phyloP scores from a whole-genome alignment of 2,329 filamentous ascomycete genomes.

The Aspergillus sp. region DNA sequence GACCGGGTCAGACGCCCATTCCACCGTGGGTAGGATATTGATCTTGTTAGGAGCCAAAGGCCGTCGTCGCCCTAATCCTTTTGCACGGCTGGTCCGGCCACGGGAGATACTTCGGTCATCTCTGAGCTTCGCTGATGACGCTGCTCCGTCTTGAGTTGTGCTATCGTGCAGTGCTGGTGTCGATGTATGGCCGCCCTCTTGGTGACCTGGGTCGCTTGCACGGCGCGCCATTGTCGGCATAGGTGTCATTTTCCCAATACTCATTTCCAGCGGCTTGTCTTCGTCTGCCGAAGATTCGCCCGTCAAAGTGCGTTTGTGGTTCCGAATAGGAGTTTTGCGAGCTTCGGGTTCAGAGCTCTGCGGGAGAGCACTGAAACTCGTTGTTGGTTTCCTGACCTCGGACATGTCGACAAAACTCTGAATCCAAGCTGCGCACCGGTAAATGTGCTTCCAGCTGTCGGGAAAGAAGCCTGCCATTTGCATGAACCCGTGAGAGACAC shows the following conservation, averaged over 20 bases:
- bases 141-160: conserved; percentile 4
- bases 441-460: conserved; percentile 86
- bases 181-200: not conserved
- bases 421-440: conserved; percentile 80
- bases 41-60: conserved; percentile 27
- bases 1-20: conserved; percentile 27
- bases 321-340: conserved; percentile 29
- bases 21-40: conserved; percentile 19
- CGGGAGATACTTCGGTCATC: conserved; percentile 15
- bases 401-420: conserved; percentile 66
- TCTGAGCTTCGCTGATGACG: not conserved
- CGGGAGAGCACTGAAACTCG: conserved; percentile 15
- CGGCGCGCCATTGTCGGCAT: conserved; percentile 13
- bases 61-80: conserved; percentile 16
- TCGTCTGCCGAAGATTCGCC: conserved; percentile 76
- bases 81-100: conserved; percentile 15
- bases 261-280: conserved; percentile 81
- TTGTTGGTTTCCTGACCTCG: conserved; percentile 27
- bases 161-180: not conserved
- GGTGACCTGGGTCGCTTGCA: conserved; percentile 1
- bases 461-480: conserved; percentile 89
- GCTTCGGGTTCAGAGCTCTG: conserved; percentile 16
- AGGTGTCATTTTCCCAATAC: conserved; percentile 53
- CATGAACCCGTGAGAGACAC: conserved; percentile 90
- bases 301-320: conserved; percentile 53